Percentiles rank a stretch among this genome's conserved stretches.
phyloP scores from a whole-genome alignment of 2,329 filamentous ascomycete species.

The Diplodia scrobiculata region DNA sequence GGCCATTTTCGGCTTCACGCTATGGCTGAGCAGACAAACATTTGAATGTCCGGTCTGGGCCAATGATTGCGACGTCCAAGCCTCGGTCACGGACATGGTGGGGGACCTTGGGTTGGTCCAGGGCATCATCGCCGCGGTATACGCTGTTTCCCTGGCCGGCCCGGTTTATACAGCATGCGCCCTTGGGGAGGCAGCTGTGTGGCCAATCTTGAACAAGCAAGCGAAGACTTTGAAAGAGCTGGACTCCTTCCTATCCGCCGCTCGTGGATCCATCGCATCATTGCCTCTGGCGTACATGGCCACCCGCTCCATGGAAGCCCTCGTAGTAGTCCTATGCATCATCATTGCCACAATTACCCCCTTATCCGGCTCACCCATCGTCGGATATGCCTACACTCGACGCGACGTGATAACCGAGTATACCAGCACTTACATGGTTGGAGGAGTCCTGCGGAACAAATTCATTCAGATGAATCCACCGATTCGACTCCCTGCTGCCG shows the following conservation, averaged over 20 bases:
- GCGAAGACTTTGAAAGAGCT: constrained; percentile 18
- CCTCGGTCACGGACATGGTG: not conserved
- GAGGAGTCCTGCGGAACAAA: constrained; percentile 4
- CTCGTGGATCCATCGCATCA: constrained; percentile 23
- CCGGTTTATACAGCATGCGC: constrained; percentile 28
- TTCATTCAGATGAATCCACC: constrained; percentile 23
- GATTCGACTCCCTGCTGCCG: not conserved
- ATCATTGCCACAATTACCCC: constrained; percentile 14
- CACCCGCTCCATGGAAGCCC: constrained; percentile 8
- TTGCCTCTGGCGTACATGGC: not conserved
- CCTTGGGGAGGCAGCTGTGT: constrained; percentile 30
- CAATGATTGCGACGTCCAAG: constrained; percentile 7
- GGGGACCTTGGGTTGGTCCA: constrained; percentile 21
- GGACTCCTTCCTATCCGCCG: constrained; percentile 12
- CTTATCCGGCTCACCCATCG: constrained; percentile 6
- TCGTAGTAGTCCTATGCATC: constrained; percentile 19
- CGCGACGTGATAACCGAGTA: not conserved
- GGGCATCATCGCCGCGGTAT: constrained; percentile 28
- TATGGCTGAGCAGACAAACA: constrained; percentile 38
- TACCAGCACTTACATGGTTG: constrained; percentile 2
- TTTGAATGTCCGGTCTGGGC: constrained; percentile 27
- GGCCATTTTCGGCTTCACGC: constrained; percentile 9
- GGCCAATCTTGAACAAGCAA: constrained; percentile 29
- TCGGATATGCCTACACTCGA: constrained; percentile 24
- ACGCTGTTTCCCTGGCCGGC: constrained; percentile 27